Base-by-base conservation (phyloP, 2,329 filamentous ascomycete genomes). In the Botrytis squamosa region DNA sequence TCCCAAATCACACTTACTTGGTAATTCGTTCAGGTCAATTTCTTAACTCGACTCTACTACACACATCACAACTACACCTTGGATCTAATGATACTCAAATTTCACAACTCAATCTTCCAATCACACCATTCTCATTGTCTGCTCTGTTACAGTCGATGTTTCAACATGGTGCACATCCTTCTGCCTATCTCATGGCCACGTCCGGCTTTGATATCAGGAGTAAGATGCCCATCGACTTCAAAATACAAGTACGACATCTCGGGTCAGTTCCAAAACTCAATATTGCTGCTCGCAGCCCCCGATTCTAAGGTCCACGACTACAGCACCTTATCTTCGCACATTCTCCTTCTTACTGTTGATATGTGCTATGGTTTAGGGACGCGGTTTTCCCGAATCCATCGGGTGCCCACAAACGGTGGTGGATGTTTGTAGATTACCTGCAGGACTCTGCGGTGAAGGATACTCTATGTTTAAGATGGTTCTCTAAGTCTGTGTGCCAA, bases 251-350 rank as follows among this genome's bases (percentile, higher is more conserved):
- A 29, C 12, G 9, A 55, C 3, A 29, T 16, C 29, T 14, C 1
- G 3, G 16, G 4, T 38, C 9, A 2, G 6, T 22, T 14, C 5
- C n/a, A 20, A 1, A 25, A 55, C 1, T 57, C 4, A 0, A 57
- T 29, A 9, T n/a, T 10, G 20, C 25, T 22, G 1, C 33, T 16
- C 18, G 12, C 9, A 25, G 2, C 49, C 7, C 52, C 2, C 25
- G 8, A 40, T 22, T 22, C 20, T 6, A 9, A 42, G 6, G 9
- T 12, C 20, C 2, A 18, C 9, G 4, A 5, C 36, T 57, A n/a
- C 6, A 33, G 2, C 6, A 22, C 18, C 18, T 16, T 18, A 1
- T 25, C 1, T 9, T 67, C 40, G 25, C 7, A 40, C 25, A 16
- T 36, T 38, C 49, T 38, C 2, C 46, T 40, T 18, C 18, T 55